A percentile compares a stretch with the other conserved stretches of the same genome.
Evolutionary conservation across 495 filamentous ascomycete genomes (phyloP).

Genomic region (Penicillium roqueforti): DNA sequence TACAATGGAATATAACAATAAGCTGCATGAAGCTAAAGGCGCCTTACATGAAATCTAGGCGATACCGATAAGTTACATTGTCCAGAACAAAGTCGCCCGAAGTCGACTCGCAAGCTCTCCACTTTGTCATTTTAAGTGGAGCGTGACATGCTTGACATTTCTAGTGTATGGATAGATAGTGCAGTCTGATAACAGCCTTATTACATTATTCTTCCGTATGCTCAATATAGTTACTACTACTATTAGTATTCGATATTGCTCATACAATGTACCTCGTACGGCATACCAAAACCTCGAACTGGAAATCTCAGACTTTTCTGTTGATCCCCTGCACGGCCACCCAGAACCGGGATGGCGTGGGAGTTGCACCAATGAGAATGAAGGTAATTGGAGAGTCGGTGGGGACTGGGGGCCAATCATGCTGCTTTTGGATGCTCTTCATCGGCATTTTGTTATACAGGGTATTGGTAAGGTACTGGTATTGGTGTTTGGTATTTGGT

Average conservation of each 20-base stretch:
- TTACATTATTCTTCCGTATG: not conserved
- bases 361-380: conserved; percentile 12
- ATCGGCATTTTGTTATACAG: conserved; percentile 24
- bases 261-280: not conserved
- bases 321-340: conserved; percentile 23
- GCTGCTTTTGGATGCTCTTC: conserved; percentile 26
- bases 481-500: conserved; percentile 4
- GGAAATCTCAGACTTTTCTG: conserved; percentile 5
- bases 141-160: conserved; percentile 2
- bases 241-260: not conserved
- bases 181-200: not conserved
- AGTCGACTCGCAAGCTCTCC: conserved; percentile 5
- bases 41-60: not conserved
- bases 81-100: not conserved
- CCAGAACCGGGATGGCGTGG: conserved; percentile 22
- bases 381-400: conserved; percentile 12
- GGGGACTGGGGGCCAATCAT: conserved; percentile 15
- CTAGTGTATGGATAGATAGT: not conserved
- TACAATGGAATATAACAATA: not conserved
- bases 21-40: not conserved
- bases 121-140: conserved; percentile 2
- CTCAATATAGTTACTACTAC: not conserved
- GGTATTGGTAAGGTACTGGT: no score
- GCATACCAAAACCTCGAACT: not conserved
- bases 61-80: not conserved